Conservation (phyloP, 2,329 filamentous ascomycete genomes). For the Diaporthe aspalathi region DNA sequence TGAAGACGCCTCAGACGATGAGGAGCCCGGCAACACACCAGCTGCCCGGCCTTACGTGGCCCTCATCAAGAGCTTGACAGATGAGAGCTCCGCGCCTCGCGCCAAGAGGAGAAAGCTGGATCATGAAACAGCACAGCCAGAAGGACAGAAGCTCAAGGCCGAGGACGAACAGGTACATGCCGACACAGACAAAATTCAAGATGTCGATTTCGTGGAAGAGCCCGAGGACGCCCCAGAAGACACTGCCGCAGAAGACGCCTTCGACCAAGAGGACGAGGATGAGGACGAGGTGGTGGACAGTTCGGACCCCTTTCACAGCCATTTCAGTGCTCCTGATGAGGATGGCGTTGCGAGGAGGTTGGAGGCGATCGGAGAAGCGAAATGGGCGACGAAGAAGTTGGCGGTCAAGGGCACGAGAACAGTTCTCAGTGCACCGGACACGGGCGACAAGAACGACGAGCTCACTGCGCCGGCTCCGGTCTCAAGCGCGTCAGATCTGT, state of each 20-base stretch:
- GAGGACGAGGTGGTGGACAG: conserved; percentile 57
- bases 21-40: conserved; percentile 51
- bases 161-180: conserved; percentile 38
- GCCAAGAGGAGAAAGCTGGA: conserved; percentile 70
- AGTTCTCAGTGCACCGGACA: conserved; percentile 59
- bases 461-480: conserved; percentile 51
- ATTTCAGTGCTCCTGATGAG: conserved; percentile 79
- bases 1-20: conserved; percentile 57
- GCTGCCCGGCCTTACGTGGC: conserved; percentile 65
- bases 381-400: conserved; percentile 63
- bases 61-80: conserved; percentile 67
- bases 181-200: conserved; percentile 49
- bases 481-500: conserved; percentile 58
- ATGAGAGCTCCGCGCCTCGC: conserved; percentile 54
- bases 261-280: conserved; percentile 59
- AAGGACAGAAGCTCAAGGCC: conserved; percentile 39
- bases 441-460: conserved; percentile 48
- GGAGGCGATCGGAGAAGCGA: conserved; percentile 59
- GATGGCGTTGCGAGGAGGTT: conserved; percentile 66
- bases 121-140: conserved; percentile 46
- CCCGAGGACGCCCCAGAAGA: conserved; percentile 56
- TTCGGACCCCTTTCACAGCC: conserved; percentile 80
- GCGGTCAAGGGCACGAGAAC: conserved; percentile 60
- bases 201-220: conserved; percentile 59
- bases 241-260: conserved; percentile 41